Evolutionary conservation across 2,329 filamentous ascomycete species (phyloP), one percentile per base, ranked within the genome.

Genomic region (Dendrostoma leiphaemia): DNA sequence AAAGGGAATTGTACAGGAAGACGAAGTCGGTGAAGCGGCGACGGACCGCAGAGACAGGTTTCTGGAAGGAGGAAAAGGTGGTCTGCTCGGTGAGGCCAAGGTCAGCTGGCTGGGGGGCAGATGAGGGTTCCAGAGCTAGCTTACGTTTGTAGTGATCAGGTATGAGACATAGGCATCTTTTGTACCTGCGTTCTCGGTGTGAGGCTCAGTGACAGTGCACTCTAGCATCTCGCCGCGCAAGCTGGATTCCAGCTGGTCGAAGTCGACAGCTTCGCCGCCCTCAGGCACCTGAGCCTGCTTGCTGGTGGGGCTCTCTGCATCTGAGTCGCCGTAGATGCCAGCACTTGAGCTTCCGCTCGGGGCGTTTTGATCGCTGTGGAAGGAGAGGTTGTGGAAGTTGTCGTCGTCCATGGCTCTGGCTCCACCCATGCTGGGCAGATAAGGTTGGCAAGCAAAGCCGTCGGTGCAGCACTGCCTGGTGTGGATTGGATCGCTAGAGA

Each of bases 141-240:
- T 54, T 76, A 96, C 92, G 73, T 92, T 81, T 50, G 94, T 97
- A 41, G 90, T 94, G 61, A 99, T 90, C 47, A 95, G 79, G 70
- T 99, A 99, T 10, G 94, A 97, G 55, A 97, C 88, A 74, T 96
- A 99, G 51, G 91, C 89, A 72, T 97, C 94, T 72, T 97, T 97
- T 56, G 92, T 95, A 45, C 94, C 93, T 66, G 97, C 91, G 66
- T 93, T 94, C 77, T 97, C 94, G 73, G 97, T 97, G 71, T 93
- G 82, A 19, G 94, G 91, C 55, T 86, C 83, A 51, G 85, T 84
- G 17, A 99, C 93, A 17, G 77, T 84, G 69, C 92, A 97, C 67
- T 96, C 89, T 40, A 99, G 80, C 53, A 83, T 81, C 61, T 95
- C 93, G 57, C 86, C 86, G 51, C 89, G 76, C 43, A 84, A 84